Evolutionary conservation across 345 rosid genomes (phyloP), one percentile per base, ranked within the genome.

Genomic region (Eucalyptus polybractea): DNA sequence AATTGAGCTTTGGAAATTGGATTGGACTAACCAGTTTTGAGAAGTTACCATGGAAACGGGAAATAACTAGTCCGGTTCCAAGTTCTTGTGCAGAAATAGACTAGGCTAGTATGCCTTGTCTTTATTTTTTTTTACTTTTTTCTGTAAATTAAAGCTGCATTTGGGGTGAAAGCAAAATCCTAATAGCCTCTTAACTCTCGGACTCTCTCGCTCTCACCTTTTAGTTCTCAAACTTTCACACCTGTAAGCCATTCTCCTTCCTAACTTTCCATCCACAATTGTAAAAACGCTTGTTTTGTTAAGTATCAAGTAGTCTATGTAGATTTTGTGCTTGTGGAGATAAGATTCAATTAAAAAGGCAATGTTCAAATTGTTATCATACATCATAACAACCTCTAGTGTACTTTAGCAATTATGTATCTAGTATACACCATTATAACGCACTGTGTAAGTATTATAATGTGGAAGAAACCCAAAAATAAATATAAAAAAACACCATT

Each of bases 11-110:
- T 1, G n/a, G 14, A 1, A 58, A 58, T 27, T 25, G 65, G 65
- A 58, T 11, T 0, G 14, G 14, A 58, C 7, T 1, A 10, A 58
- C 7, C 0, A 25, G 0, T 10, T 58, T 58, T 1, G 13, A 24
- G n/a, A 10, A 58, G 4, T 5, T 58, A 24, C 7, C 7, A 58
- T 58, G n/a, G 7, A 3, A 58, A 25, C 0, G 0, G 13, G 7
- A 3, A 58, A 58, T 58, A 58, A 58, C n/a, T 27, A 58, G n/a
- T 58, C 7, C 1, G 0, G 0, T 25, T 58, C 7, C n/a, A 27
- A 58, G 3, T 58, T 27, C n/a, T 58, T 58, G n/a, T 58, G 65
- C 14, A 58, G 2, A 58, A 58, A 0, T 25, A 12, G 65, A 58
- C 2, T 5, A 0, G 62, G 3, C 6, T 27, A 4, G n/a, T 25